phyloP scores from a whole-genome alignment of 768 basidiomycete genomes.

The Lactarius pseudohatsudake region DNA sequence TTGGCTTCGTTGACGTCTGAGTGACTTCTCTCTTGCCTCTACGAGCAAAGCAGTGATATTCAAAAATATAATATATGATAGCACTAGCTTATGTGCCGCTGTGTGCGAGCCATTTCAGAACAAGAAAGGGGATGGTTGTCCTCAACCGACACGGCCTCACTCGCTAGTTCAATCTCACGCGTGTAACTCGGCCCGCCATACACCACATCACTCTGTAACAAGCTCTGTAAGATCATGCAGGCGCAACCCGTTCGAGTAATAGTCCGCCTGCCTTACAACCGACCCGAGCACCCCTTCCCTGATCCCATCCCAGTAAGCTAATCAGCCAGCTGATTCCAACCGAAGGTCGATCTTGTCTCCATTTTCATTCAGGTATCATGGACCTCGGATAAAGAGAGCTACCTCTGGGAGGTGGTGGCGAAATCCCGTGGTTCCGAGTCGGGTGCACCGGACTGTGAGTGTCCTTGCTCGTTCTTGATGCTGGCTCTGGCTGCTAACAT shows the following conservation, averaged over 20 bases:
- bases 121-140: too few species aligned
- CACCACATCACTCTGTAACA: background rate
- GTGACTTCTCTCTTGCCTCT: too few species aligned
- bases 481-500: background rate
- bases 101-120: too few species aligned
- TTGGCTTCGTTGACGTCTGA: too few species aligned
- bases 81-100: too few species aligned
- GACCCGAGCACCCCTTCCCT: conserved; percentile 64
- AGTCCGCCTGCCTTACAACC: conserved; percentile 74
- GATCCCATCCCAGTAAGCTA: conserved; percentile 69
- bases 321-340: background rate
- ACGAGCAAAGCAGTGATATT: too few species aligned
- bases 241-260: conserved; percentile 50
- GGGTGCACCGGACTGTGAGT: conserved; percentile 77
- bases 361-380: conserved; percentile 66
- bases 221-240: conserved; percentile 17
- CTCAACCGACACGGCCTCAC: too few species aligned
- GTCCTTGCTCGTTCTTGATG: background rate
- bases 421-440: conserved; percentile 71
- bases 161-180: too few species aligned
- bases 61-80: too few species aligned
- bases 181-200: background rate
- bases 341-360: background rate
- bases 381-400: conserved; percentile 79
- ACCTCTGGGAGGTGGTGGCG: conserved; percentile 86